Conservation (phyloP, 2,329 filamentous ascomycete genomes). For the Fusarium solani-melongenae region DNA sequence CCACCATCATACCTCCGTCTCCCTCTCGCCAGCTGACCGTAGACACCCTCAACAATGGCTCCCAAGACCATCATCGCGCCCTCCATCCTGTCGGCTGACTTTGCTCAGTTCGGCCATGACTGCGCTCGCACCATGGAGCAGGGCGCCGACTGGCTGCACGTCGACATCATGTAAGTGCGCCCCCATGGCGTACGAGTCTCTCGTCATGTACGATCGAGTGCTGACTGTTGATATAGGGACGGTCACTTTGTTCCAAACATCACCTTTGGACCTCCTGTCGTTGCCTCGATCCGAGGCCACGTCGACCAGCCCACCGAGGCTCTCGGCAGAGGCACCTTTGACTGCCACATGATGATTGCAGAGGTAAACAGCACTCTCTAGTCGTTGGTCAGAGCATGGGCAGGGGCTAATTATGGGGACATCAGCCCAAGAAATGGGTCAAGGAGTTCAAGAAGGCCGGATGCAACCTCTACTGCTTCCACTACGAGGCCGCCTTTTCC, state of each 20-base stretch:
- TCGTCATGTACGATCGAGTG: background rate
- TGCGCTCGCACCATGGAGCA: conserved; percentile 87
- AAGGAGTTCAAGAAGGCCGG: conserved; percentile 93
- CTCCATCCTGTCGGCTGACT: conserved; percentile 98
- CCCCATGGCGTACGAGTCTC: background rate
- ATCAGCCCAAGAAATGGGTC: conserved; percentile 96
- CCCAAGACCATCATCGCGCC: conserved; percentile 95
- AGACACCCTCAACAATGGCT: conserved; percentile 69
- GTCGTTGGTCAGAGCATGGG: background rate
- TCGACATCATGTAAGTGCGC: conserved; percentile 81
- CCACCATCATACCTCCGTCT: conserved; percentile 30
- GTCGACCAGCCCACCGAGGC: conserved; percentile 78
- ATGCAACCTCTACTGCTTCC: conserved; percentile 99
- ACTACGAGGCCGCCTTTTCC: conserved; percentile 96
- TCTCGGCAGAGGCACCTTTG: conserved; percentile 89
- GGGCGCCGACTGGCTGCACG: conserved; percentile 92
- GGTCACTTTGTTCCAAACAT: conserved; percentile 99
- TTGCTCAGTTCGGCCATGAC: conserved; percentile 86
- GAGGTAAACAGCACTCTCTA: conserved; percentile 70
- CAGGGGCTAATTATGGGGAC: conserved; percentile 19
- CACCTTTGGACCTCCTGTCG: conserved; percentile 94
- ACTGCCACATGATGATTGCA: conserved; percentile 99
- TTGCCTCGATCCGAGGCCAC: conserved; percentile 90
- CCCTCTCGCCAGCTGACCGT: conserved; percentile 4
- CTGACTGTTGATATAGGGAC: conserved; percentile 70